phyloP scores from a whole-genome alignment of 331 rosid genomes.

The Arachis monticola region DNA sequence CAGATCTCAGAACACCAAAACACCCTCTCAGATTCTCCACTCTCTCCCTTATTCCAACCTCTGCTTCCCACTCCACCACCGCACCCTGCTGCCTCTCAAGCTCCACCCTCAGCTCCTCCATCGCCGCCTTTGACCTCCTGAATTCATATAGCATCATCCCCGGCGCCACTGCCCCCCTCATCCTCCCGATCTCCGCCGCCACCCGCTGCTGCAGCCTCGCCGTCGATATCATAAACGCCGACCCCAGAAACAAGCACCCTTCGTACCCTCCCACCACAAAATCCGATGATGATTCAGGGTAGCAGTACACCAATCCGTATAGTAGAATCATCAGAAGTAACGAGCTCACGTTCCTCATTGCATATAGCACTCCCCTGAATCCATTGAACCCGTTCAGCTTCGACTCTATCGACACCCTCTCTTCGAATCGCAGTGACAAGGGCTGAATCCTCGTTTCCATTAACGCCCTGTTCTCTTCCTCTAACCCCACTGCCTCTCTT shows the following conservation, averaged over 20 bases:
- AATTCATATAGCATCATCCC: constrained; percentile 85
- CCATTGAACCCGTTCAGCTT: constrained; percentile 94
- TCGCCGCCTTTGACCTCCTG: constrained; percentile 76
- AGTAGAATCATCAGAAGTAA: constrained; percentile 75
- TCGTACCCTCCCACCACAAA: constrained; percentile 64
- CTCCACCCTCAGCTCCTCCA: constrained; percentile 84
- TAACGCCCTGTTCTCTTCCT: constrained; percentile 85
- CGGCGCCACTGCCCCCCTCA: constrained; percentile 61
- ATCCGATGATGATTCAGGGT: constrained; percentile 81
- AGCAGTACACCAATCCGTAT: constrained; percentile 77
- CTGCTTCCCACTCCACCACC: constrained; percentile 68
- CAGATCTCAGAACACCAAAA: constrained; percentile 85
- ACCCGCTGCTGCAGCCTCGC: constrained; percentile 87
- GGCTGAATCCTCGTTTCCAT: constrained; percentile 94
- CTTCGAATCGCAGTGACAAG: constrained; percentile 72
- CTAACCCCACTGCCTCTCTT: constrained; percentile 88
- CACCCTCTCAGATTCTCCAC: constrained; percentile 81
- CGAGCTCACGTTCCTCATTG: constrained; percentile 99
- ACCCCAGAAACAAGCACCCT: constrained; percentile 81
- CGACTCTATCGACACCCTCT: constrained; percentile 81
- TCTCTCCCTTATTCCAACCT: constrained; percentile 71
- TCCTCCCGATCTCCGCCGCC: constrained; percentile 74
- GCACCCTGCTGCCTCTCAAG: constrained; percentile 56
- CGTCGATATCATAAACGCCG: constrained; percentile 89
- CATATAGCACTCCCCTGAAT: constrained; percentile 91